Conservation (phyloP, 2,329 filamentous ascomycete genomes). For the Aspergillus cejpii region DNA sequence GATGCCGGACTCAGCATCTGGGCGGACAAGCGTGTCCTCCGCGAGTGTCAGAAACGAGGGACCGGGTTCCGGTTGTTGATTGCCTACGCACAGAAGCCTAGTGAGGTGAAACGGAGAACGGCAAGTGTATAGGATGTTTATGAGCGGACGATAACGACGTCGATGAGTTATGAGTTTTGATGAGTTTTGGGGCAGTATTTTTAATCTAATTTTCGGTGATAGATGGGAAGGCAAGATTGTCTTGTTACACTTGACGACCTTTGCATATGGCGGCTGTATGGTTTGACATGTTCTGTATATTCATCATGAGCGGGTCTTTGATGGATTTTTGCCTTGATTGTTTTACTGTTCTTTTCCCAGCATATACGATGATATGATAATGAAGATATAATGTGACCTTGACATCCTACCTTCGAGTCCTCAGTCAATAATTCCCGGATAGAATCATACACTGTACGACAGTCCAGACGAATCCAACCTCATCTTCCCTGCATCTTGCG, state of each 20-base stretch:
- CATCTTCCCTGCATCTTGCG: no score
- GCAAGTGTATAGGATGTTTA: constrained; percentile 34
- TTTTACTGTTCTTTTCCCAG: background rate
- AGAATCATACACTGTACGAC: constrained; percentile 1
- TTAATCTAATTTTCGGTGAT: no score
- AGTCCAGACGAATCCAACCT: background rate
- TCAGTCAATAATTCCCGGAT: no score
- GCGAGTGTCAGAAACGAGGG: constrained; percentile 78
- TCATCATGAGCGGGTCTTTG: constrained; percentile 8
- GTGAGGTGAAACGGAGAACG: constrained; percentile 38
- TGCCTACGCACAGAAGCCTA: constrained; percentile 79
- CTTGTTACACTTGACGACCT: constrained; percentile 4
- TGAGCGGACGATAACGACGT: constrained; percentile 1
- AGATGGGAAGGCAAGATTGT: background rate
- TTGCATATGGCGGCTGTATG: constrained; percentile 13
- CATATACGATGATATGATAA: background rate
- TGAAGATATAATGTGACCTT: background rate
- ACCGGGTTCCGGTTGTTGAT: constrained; percentile 88
- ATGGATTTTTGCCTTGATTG: constrained; percentile 7
- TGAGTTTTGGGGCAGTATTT: no score
- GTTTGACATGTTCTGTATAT: constrained; percentile 11
- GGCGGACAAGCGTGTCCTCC: constrained; percentile 64
- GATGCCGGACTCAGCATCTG: constrained; percentile 63
- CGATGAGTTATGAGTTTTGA: constrained; percentile 5
- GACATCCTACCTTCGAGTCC: background rate